phyloP scores from a whole-genome alignment of 164 flowering plant genomes.

The Taxillus chinensis region DNA sequence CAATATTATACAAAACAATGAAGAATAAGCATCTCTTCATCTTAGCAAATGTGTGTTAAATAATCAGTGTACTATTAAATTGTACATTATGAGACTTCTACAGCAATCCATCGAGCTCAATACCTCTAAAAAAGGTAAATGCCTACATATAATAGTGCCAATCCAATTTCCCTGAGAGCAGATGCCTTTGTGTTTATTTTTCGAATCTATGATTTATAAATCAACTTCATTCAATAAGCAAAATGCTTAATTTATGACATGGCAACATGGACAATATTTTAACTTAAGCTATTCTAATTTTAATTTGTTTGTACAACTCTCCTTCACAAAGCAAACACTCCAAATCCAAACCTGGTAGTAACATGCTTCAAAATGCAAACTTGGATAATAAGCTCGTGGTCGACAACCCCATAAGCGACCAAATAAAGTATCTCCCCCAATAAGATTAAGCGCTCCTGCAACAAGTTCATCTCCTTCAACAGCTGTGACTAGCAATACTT shows the following conservation, averaged over 20 bases:
- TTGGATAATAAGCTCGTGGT: slow-evolving; percentile 64
- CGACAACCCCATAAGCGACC: slow-evolving; percentile 96
- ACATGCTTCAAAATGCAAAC: slow-evolving; percentile 96
- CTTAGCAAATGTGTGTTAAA: background rate
- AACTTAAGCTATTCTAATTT: background rate
- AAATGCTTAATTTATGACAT: too few species aligned
- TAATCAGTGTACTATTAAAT: too few species aligned
- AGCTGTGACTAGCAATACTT: slow-evolving; percentile 67
- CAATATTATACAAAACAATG: background rate
- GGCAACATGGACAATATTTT: background rate
- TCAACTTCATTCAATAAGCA: too few species aligned
- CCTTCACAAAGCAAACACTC: background rate
- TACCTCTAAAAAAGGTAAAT: too few species aligned
- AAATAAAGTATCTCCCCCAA: slow-evolving; percentile 82
- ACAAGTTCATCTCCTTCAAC: slow-evolving; percentile 83
- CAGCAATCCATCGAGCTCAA: too few species aligned
- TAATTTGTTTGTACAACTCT: background rate
- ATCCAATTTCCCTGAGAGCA: too few species aligned
- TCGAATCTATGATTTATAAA: too few species aligned
- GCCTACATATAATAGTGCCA: too few species aligned
- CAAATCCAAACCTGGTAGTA: slow-evolving; percentile 72
- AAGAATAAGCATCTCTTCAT: background rate
- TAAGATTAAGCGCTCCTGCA: slow-evolving; percentile 92
- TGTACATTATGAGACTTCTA: too few species aligned
- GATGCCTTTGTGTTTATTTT: too few species aligned